Evolutionary conservation across 169 alveolate genomes (phyloP).

Genomic region (Perkinsus marinus): DNA sequence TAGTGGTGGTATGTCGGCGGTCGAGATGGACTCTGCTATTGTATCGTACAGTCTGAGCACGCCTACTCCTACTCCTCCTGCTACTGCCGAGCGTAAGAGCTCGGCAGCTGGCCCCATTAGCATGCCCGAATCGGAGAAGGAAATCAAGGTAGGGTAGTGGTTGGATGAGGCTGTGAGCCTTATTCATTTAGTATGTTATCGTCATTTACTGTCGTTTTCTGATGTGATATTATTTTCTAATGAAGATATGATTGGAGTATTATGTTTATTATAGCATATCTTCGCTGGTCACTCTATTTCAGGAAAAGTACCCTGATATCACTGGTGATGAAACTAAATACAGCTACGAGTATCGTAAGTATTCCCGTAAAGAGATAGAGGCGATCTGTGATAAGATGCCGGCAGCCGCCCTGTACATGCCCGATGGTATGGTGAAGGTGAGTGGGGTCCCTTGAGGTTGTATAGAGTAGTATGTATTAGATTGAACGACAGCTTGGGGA

Average conservation of each 20-base stretch:
- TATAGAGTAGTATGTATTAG: not conserved
- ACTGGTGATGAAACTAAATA: not conserved
- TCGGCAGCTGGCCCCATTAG: not conserved
- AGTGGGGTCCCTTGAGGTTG: not conserved
- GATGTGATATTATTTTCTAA: too few relatives aligned
- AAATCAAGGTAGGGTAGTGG: not conserved
- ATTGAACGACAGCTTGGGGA: not conserved
- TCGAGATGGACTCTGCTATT: not conserved
- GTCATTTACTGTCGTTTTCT: too few relatives aligned
- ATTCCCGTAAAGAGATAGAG: not conserved
- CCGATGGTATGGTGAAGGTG: not conserved
- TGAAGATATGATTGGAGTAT: too few relatives aligned
- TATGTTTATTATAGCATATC: not conserved
- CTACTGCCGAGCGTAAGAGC: not conserved
- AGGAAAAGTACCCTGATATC: not conserved
- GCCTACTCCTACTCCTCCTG: too few relatives aligned
- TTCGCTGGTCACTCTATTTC: not conserved
- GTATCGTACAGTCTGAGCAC: not conserved
- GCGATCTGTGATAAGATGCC: not conserved
- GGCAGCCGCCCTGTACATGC: not conserved
- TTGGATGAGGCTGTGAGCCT: not conserved
- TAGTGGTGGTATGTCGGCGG: not conserved
- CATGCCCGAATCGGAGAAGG: not conserved
- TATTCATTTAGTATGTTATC: not conserved
- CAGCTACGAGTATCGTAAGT: not conserved